Evolutionary conservation across 768 basidiomycete species (phyloP), one percentile per base, ranked within the genome.

Genomic region (Exsudoporus frostii): DNA sequence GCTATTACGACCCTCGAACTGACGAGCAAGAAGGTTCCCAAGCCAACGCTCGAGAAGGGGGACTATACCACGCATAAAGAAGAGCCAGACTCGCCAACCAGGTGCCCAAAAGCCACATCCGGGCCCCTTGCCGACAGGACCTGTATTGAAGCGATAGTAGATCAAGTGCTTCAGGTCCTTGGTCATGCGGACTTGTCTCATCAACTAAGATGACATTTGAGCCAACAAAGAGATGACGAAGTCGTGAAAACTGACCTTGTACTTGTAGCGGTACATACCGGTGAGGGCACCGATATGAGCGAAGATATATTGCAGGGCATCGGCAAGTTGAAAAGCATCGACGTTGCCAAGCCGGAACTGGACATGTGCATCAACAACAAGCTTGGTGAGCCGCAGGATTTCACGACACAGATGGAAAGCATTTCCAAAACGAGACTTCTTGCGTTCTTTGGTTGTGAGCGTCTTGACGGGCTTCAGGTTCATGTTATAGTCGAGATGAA

Each of bases 241-340:
- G 38, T 45, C 30, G 17, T 36, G 24, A 24, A 24, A 36, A 66
- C 78, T 10, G 54, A 87, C 88, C 83, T 98, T 98, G 79, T 99
- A 99, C 78, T 98, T 98, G 79, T 98, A 98, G 27, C 96, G 86
- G 74, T 99, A 99, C 97, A 99, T 99, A 62, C 97, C 97, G 5
- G 97, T 99, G 60, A 99, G 76, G 25, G 97, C 96, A 65, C 97
- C 97, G 52, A 99, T 92, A 65, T 99, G 97, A 2, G 83, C 89
- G 64, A 98, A 98, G 64, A 93, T 96, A 71, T 98, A 99, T 70
- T 99, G 97, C 22, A 99, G 77, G 1, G 97, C 97, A 59, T 99
- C 97, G 17, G 97, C 97, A 45, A 99, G 85, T 71, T 99, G 97
- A 82, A 99, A 99, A 2, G 95, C 97, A 64, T 99, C 97, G 29